Evolutionary conservation across 2,329 filamentous ascomycete species (phyloP).

Genomic region (Neonectria neomacrospora): DNA sequence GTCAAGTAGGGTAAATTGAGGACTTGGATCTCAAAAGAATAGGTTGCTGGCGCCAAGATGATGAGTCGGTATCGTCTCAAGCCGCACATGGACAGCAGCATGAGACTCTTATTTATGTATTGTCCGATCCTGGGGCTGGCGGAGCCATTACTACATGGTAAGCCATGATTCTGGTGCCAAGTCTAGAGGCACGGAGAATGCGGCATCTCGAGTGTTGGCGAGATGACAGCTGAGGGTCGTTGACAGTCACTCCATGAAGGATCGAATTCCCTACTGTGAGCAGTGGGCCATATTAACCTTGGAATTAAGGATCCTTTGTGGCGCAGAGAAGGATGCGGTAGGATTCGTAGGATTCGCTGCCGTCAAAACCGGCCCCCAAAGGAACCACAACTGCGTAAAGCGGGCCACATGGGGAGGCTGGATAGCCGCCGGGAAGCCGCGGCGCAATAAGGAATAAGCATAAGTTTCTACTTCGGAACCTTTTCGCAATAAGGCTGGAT

Average conservation of each 20-base stretch:
- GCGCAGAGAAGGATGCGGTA: background rate
- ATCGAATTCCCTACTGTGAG: background rate
- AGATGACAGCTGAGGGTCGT: background rate
- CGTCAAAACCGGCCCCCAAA: background rate
- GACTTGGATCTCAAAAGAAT: background rate
- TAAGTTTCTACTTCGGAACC: background rate
- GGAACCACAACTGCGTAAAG: background rate
- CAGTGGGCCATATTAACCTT: background rate
- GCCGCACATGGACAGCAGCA: background rate
- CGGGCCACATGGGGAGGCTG: background rate
- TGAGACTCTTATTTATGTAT: background rate
- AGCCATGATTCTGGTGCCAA: background rate
- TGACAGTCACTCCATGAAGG: background rate
- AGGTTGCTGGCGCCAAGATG: background rate
- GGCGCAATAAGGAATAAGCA: background rate
- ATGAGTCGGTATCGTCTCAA: background rate
- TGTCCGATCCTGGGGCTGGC: background rate
- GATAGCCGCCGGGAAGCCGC: background rate
- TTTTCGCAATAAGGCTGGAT: background rate
- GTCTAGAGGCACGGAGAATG: background rate
- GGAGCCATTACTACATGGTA: background rate
- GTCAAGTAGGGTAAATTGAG: background rate
- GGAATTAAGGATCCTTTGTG: background rate
- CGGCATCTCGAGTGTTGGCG: background rate
- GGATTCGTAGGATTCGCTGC: background rate